phyloP scores from a whole-genome alignment of 768 basidiomycete species.

The Hypholoma sublateritium region DNA sequence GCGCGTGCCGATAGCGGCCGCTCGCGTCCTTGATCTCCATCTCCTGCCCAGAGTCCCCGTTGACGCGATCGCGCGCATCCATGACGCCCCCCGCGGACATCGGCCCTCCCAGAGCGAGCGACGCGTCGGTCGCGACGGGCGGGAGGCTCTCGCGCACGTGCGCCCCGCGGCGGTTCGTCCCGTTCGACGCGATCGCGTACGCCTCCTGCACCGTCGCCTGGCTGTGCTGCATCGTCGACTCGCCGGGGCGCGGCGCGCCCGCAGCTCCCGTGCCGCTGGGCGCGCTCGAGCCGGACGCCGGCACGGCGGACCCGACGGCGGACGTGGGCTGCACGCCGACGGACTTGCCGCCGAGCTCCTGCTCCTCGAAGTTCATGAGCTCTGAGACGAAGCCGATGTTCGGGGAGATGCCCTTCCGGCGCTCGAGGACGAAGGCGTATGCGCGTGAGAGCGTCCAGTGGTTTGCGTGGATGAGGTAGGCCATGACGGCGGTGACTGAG shows the following conservation, averaged over 20 bases:
- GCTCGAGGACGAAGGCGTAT: constrained; percentile 88
- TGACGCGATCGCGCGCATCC: constrained; percentile 31
- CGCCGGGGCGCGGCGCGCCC: neutral
- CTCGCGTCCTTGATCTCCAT: constrained; percentile 85
- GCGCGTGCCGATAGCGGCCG: constrained; percentile 85
- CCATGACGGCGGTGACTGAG: constrained; percentile 95
- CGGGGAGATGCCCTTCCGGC: constrained; percentile 92
- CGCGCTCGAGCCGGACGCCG: constrained; percentile 5
- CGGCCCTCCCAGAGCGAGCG: constrained; percentile 28
- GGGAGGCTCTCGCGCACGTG: constrained; percentile 79
- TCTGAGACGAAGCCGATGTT: constrained; percentile 98
- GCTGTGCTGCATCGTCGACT: constrained; percentile 17
- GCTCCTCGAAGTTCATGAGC: constrained; percentile 94
- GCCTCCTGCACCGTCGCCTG: constrained; percentile 4
- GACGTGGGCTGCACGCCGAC: constrained; percentile 56
- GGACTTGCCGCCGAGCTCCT: constrained; percentile 79
- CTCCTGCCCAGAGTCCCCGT: constrained; percentile 76
- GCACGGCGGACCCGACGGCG: neutral
- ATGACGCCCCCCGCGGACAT: constrained; percentile 37
- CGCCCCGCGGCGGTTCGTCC: constrained; percentile 45
- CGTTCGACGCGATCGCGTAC: constrained; percentile 39
- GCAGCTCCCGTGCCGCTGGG: constrained; percentile 12
- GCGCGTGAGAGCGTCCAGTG: constrained; percentile 94
- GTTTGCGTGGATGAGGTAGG: constrained; percentile 95
- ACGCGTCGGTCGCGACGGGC: constrained; percentile 37